These are phyloP conservation scores for Blastobotrys attinorum DNA, from an alignment of 805 yeast genomes.

Conservation along the genomic window DNA sequence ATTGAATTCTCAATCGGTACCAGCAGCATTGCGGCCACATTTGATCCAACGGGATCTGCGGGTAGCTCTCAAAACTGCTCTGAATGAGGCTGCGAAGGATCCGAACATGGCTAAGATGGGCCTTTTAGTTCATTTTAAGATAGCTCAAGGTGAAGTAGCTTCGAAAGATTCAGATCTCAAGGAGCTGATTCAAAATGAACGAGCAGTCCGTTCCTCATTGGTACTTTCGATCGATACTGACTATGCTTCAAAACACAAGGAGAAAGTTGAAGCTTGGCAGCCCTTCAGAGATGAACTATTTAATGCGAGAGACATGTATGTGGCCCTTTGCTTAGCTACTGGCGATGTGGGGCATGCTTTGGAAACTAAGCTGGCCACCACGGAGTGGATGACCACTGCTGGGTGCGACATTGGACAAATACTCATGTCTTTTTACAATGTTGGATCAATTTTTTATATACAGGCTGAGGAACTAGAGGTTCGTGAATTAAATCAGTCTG, in stretches of 20 bases:
- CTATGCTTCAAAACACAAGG: conserved; percentile 6
- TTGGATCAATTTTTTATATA: conserved; percentile 61
- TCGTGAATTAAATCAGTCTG: conserved; percentile 27
- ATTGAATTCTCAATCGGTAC: conserved; percentile 36
- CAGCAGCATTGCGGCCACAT: conserved; percentile 41
- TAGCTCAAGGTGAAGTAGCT: conserved; percentile 61
- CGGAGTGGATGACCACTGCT: conserved; percentile 67
- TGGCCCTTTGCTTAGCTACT: conserved; percentile 59
- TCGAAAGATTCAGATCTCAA: conserved; percentile 20
- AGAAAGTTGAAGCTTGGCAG: conserved; percentile 23
- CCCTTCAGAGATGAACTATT: conserved; percentile 73
- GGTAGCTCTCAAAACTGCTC: conserved; percentile 60
- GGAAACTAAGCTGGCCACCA: conserved; percentile 52
- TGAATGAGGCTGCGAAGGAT: conserved; percentile 39
- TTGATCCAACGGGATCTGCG: conserved; percentile 63
- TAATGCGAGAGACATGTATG: conserved; percentile 65
- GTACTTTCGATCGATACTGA: conserved; percentile 12
- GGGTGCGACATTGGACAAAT: conserved; percentile 59
- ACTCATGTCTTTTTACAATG: conserved; percentile 53
- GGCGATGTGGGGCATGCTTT: conserved; percentile 62
- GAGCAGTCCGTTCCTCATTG: conserved; percentile 8
- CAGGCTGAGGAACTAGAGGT: conserved; percentile 58
- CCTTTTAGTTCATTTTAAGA: conserved; percentile 49
- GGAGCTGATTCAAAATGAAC: conserved; percentile 10
- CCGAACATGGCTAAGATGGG: conserved; percentile 47